A percentile compares a stretch with the other conserved stretches of the same genome.
These are phyloP conservation scores for Kodamaea arcana DNA, from an alignment of 1,139 yeast species.

Conservation along the genomic window DNA sequence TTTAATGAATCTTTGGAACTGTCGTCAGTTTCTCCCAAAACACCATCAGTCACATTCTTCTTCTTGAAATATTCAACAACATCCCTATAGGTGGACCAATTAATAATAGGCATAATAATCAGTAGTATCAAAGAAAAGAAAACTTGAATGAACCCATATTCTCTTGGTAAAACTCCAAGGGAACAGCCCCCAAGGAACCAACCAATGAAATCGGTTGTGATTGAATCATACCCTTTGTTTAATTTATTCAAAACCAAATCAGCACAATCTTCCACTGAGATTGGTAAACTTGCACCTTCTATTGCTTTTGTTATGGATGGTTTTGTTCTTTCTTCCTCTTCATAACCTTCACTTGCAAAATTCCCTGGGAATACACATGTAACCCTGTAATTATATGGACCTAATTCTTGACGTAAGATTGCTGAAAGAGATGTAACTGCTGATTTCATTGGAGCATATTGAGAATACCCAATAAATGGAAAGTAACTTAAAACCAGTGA, in stretches of 20 bases:
- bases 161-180: slow-evolving; percentile 69
- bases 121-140: slow-evolving; percentile 47
- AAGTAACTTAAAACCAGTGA: slow-evolving; percentile 81
- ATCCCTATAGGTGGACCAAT: slow-evolving; percentile 50
- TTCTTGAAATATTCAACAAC: slow-evolving; percentile 46
- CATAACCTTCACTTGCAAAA: slow-evolving; percentile 83
- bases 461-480: slow-evolving; percentile 87
- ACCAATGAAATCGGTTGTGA: slow-evolving; percentile 82
- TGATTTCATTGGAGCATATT: slow-evolving; percentile 86
- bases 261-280: slow-evolving; percentile 66
- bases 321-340: slow-evolving; percentile 75
- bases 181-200: slow-evolving; percentile 71
- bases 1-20: no score
- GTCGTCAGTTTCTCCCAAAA: no score
- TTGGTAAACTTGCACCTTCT: slow-evolving; percentile 80
- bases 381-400: slow-evolving; percentile 60
- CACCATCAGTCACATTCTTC: no score
- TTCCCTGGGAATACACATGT: slow-evolving; percentile 80
- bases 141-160: slow-evolving; percentile 53
- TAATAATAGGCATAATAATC: slow-evolving; percentile 62
- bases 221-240: slow-evolving; percentile 62
- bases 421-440: slow-evolving; percentile 76
- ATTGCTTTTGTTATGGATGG: slow-evolving; percentile 78
- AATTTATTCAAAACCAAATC: slow-evolving; percentile 53
- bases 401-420: slow-evolving; percentile 75